Conservation (phyloP, 1,139 yeast genomes). For the Debaryomycetaceae sp. region DNA sequence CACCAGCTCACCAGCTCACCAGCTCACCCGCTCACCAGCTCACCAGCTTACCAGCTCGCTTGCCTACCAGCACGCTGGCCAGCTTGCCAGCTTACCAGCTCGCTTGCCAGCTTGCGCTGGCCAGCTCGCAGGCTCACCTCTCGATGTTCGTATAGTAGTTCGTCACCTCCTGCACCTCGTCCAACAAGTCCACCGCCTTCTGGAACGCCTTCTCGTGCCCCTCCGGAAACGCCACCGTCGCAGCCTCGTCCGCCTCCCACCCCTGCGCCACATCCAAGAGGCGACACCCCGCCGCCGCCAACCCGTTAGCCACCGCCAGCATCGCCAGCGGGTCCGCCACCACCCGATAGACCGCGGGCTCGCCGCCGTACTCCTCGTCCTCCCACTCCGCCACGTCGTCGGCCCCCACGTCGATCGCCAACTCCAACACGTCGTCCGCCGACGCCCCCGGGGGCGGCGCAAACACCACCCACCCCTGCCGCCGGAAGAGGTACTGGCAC, state of each 20-base stretch:
- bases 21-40: too few relatives aligned
- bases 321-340: slow-evolving; percentile 63
- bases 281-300: slow-evolving; percentile 52
- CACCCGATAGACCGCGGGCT: slow-evolving; percentile 27
- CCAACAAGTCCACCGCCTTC: slow-evolving; percentile 59
- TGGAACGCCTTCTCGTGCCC: slow-evolving; percentile 49
- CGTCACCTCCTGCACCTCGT: slow-evolving; percentile 76
- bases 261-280: slow-evolving; percentile 70
- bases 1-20: too few relatives aligned
- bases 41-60: too few relatives aligned
- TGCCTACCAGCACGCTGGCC: too few relatives aligned
- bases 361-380: slow-evolving; percentile 41
- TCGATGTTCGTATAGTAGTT: slow-evolving; percentile 62
- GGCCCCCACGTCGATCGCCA: slow-evolving; percentile 74
- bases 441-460: slow-evolving; percentile 34
- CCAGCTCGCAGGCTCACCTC: slow-evolving; percentile 10
- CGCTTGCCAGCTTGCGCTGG: too few relatives aligned
- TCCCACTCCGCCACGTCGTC: slow-evolving; percentile 66
- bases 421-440: slow-evolving; percentile 67
- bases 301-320: slow-evolving; percentile 53
- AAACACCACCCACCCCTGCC: slow-evolving; percentile 67
- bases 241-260: slow-evolving; percentile 62
- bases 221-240: slow-evolving; percentile 49
- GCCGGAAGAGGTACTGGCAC: slow-evolving; percentile 69
- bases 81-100: too few relatives aligned